These are phyloP conservation scores for Allantophomopsis cytisporea DNA, from an alignment of 2,329 filamentous ascomycete genomes.

Conservation along the genomic window DNA sequence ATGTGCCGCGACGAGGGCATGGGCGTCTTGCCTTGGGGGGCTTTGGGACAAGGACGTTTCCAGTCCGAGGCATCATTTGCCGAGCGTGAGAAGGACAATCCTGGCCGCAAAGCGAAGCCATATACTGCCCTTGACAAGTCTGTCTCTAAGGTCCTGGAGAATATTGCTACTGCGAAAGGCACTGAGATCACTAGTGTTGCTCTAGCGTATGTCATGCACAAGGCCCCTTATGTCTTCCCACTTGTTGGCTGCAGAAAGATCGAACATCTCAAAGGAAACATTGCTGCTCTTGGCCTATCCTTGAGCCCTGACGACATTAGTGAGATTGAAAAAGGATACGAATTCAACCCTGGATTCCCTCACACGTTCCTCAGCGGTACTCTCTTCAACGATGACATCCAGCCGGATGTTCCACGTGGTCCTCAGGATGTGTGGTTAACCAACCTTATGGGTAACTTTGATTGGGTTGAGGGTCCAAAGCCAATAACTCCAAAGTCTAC, in stretches of 20 bases:
- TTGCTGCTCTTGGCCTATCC: constrained; percentile 33
- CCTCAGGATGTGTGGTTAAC: constrained; percentile 4
- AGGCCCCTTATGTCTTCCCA: constrained; percentile 39
- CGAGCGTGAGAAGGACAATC: constrained; percentile 25
- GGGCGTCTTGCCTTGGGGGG: constrained; percentile 37
- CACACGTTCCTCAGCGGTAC: constrained; percentile 9
- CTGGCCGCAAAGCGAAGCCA: constrained; percentile 9
- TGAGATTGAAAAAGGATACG: constrained; percentile 33
- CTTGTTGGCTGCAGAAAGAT: constrained; percentile 41
- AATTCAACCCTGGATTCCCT: constrained; percentile 8
- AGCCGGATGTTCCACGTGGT: neutral
- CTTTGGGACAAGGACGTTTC: constrained; percentile 29
- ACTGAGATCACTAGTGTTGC: constrained; percentile 34
- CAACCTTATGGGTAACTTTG: constrained; percentile 2
- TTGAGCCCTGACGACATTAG: constrained; percentile 35
- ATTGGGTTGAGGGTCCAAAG: constrained; percentile 2
- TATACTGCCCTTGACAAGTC: constrained; percentile 21
- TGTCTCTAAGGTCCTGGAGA: constrained; percentile 39
- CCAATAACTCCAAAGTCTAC: neutral
- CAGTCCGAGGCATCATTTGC: constrained; percentile 16
- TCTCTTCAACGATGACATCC: neutral
- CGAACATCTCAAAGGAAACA: constrained; percentile 39
- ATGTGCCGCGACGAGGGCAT: constrained; percentile 41
- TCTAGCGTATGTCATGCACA: constrained; percentile 39
- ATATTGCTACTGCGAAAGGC: constrained; percentile 39